Evolutionary conservation across 257 asterid species (phyloP).

Genomic region (Solanum virginianum): DNA sequence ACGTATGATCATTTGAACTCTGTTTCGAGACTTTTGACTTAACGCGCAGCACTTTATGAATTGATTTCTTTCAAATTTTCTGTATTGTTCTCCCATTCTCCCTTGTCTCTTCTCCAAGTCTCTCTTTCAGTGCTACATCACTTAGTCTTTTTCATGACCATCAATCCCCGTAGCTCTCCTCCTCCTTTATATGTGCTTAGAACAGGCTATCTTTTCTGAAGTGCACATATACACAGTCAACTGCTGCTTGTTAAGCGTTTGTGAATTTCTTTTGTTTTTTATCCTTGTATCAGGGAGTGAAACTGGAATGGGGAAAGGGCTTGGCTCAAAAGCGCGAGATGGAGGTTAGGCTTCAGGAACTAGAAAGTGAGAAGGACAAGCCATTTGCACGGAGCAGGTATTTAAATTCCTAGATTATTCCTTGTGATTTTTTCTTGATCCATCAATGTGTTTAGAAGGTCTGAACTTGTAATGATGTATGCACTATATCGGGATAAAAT

Average conservation of each 20-base stretch:
- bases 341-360: constrained; percentile 59
- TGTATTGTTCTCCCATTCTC: not conserved
- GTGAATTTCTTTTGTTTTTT: not conserved
- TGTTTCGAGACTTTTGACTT: not conserved
- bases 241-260: not conserved
- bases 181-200: not conserved
- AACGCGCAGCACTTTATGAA: not conserved
- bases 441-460: not conserved
- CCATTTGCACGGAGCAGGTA: constrained; percentile 95
- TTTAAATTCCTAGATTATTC: not conserved
- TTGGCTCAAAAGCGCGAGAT: constrained; percentile 88
- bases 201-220: not conserved
- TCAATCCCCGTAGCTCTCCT: not conserved
- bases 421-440: not conserved
- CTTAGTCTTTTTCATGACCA: not conserved
- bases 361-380: constrained; percentile 78
- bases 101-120: not conserved
- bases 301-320: constrained; percentile 93
- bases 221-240: not conserved
- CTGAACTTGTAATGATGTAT: not conserved
- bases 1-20: not conserved
- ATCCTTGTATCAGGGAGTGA: constrained; percentile 53
- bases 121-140: not conserved
- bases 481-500: constrained; percentile 53
- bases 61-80: not conserved